Base-by-base conservation (phyloP, 805 yeast species). In the Komagataella mondaviorum region DNA sequence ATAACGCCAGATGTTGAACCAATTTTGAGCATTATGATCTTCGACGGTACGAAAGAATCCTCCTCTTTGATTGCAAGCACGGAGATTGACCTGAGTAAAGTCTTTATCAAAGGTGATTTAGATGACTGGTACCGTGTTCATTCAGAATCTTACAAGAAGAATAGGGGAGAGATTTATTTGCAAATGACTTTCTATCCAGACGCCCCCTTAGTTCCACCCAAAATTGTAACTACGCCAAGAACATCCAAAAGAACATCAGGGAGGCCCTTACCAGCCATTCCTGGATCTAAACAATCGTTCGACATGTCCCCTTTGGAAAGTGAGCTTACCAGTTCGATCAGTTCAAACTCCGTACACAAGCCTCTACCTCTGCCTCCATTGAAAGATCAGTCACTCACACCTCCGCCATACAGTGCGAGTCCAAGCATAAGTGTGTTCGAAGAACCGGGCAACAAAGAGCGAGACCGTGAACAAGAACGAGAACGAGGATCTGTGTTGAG, bases 171-270 rank as follows among this genome's bases (percentile, higher is more conserved):
- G 64, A 79, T 93, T 1, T 91, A 81, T 64, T 68, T 93, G 51
- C 98, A 93, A 60, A 83, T 93, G 85, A 88, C 97, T 0, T 93
- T 88, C 61, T 88, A 87, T 61, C 93, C 96, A 1, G 62, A 71
- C 1, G 61, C 60, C 1, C 60, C 61, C 2, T 57, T 60, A 17
- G 68, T 68, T 10, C 57, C 57, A 17, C 48, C 53, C 48, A 50
- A 48, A 46, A 52, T 55, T 17, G 52, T 49, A 4, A 53, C 49
- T n/a, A 52, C 47, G 44, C 53, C 51, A 23, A 45, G 55, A 50
- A 6, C 44, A 23, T 24, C 47, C 44, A 39, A 51, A 47, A 44
- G 23, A 24, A 44, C 39, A 23, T 22, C 45, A 14, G 44, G 18
- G 12, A 54, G 57, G 39, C 61, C 63, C 17, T 51, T 60, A 16